Evolutionary conservation across 148 eudicot species (phyloP).

Genomic region (Vaccinium myrtillus): DNA sequence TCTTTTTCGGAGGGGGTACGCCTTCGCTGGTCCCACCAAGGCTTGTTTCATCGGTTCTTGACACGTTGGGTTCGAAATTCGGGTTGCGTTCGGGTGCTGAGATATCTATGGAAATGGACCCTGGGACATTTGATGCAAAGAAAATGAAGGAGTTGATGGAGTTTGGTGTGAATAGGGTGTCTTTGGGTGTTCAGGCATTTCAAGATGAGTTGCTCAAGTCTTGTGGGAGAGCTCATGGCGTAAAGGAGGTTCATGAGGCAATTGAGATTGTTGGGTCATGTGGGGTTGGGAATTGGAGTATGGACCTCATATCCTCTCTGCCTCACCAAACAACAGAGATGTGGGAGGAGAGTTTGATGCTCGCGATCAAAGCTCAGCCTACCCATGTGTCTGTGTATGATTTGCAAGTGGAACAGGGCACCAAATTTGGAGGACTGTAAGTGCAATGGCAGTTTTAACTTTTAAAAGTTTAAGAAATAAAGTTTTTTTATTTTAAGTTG

Average conservation of each 20-base stretch:
- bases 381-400: slow-evolving; percentile 89
- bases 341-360: slow-evolving; percentile 90
- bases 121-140: slow-evolving; percentile 73
- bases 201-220: slow-evolving; percentile 80
- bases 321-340: slow-evolving; percentile 81
- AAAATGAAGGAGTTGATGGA: slow-evolving; percentile 55
- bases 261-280: slow-evolving; percentile 63
- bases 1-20: slow-evolving; percentile 93
- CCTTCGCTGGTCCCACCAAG: slow-evolving; percentile 90
- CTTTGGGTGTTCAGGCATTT: slow-evolving; percentile 92
- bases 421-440: slow-evolving; percentile 83
- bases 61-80: slow-evolving; percentile 45
- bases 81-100: slow-evolving; percentile 67
- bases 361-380: slow-evolving; percentile 63
- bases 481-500: not conserved
- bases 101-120: slow-evolving; percentile 95
- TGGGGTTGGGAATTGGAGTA: slow-evolving; percentile 84
- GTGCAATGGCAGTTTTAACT: slow-evolving; percentile 30
- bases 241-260: slow-evolving; percentile 71
- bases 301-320: slow-evolving; percentile 91
- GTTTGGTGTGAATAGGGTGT: slow-evolving; percentile 88
- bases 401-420: slow-evolving; percentile 86
- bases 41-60: slow-evolving; percentile 61
- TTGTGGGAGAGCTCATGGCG: slow-evolving; percentile 95
- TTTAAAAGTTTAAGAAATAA: not conserved